These are phyloP conservation scores for Pancytospora epiphaga DNA, from an alignment of 371 early-diverging fungal genomes.

Conservation along the genomic window DNA sequence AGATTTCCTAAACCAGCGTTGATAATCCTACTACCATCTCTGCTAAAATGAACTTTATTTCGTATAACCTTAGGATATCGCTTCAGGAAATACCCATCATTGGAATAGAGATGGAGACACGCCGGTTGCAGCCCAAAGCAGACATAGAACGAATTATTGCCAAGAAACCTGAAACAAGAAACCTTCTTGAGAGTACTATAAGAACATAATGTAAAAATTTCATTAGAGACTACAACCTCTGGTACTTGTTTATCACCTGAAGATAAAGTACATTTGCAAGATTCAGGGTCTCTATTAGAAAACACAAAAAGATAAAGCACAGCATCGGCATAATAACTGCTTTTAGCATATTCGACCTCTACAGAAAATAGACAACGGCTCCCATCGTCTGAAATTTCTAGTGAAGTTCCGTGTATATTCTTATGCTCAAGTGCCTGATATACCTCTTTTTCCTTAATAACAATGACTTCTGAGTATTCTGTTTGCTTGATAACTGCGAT, in stretches of 20 bases:
- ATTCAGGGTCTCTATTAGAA: background rate
- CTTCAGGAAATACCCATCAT: constrained; percentile 25
- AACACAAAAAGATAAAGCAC: constrained; percentile 38
- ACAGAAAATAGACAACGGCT: constrained; percentile 11
- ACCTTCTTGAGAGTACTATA: constrained; percentile 21
- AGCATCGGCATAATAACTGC: constrained; percentile 56
- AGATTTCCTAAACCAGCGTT: constrained; percentile 60
- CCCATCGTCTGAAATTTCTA: background rate
- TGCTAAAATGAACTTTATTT: constrained; percentile 56
- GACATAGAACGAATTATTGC: constrained; percentile 47
- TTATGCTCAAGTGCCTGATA: background rate
- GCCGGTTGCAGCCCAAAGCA: constrained; percentile 58
- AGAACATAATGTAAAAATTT: background rate
- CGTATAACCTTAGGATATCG: constrained; percentile 48
- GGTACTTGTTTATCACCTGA: background rate
- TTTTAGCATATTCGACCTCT: constrained; percentile 46
- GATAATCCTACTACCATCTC: constrained; percentile 44
- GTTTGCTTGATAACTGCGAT: constrained; percentile 20
- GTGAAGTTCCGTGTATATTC: background rate
- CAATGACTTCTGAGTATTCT: constrained; percentile 6
- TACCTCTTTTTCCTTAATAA: constrained; percentile 1
- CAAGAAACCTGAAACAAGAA: constrained; percentile 39
- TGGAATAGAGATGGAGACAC: constrained; percentile 37
- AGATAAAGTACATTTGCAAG: no score
- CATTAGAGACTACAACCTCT: background rate